These are phyloP conservation scores for Nyssa sinensis DNA, from an alignment of 148 eudicot genomes.

Conservation along the genomic window DNA sequence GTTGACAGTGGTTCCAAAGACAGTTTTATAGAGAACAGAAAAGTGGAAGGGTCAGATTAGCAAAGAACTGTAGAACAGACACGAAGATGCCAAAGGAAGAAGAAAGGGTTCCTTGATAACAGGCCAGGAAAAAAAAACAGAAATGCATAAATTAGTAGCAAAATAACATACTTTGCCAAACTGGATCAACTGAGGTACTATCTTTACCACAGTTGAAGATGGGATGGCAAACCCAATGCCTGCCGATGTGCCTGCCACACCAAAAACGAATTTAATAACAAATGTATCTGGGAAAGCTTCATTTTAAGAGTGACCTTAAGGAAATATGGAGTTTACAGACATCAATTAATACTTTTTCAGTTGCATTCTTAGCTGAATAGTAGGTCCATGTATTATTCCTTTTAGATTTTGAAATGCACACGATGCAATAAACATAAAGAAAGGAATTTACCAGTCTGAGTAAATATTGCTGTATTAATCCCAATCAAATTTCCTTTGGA, in stretches of 20 bases:
- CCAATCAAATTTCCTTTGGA: slow-evolving; percentile 93
- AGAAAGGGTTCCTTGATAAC: background rate
- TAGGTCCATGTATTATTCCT: no score
- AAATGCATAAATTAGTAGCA: slow-evolving; percentile 5
- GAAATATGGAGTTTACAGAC: no score
- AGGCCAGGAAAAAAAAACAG: slow-evolving; percentile 1
- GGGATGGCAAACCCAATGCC: slow-evolving; percentile 98
- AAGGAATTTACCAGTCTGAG: slow-evolving; percentile 73
- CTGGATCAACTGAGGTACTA: slow-evolving; percentile 82
- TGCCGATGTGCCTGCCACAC: slow-evolving; percentile 78
- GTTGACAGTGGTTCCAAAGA: slow-evolving; percentile 3
- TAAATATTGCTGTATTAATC: slow-evolving; percentile 93
- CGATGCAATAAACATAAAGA: background rate
- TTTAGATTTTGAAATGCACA: background rate
- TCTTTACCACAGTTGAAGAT: slow-evolving; percentile 76
- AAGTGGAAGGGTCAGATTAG: background rate
- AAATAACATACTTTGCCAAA: slow-evolving; percentile 64
- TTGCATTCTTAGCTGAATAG: background rate
- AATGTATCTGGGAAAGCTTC: background rate
- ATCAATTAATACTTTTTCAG: background rate
- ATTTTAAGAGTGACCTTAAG: background rate
- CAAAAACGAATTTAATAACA: background rate
- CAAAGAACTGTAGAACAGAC: background rate
- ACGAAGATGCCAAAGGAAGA: background rate
- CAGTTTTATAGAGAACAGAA: background rate